Evolutionary conservation across 2,329 filamentous ascomycete species (phyloP).

Genomic region (Celoporthe dispersa): DNA sequence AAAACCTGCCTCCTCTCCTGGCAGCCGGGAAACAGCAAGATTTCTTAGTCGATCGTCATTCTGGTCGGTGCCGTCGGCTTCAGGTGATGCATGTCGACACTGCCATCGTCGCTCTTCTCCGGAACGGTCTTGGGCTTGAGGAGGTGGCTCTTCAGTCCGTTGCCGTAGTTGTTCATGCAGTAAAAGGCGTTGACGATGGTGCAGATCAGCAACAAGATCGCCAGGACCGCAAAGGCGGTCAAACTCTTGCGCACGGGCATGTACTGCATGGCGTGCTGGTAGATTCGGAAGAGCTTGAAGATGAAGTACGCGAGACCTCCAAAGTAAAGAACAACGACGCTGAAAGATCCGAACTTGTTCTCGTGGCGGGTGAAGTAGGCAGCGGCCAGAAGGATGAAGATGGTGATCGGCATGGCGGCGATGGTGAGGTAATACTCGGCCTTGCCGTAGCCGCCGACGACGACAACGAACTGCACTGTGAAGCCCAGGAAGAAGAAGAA

Average conservation of each 20-base stretch:
- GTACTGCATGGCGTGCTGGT: slow-evolving; percentile 71
- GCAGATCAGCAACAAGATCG: slow-evolving; percentile 82
- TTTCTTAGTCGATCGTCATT: slow-evolving; percentile 64
- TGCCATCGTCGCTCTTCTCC: slow-evolving; percentile 61
- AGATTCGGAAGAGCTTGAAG: slow-evolving; percentile 98
- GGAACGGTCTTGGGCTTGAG: slow-evolving; percentile 54
- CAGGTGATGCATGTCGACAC: slow-evolving; percentile 60
- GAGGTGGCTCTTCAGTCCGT: slow-evolving; percentile 87
- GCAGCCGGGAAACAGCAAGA: neutral
- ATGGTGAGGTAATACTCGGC: slow-evolving; percentile 86
- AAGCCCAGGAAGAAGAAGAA: slow-evolving; percentile 99
- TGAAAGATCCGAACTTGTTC: slow-evolving; percentile 75
- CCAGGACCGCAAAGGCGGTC: slow-evolving; percentile 92
- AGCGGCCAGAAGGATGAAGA: slow-evolving; percentile 82
- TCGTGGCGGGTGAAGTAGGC: slow-evolving; percentile 86
- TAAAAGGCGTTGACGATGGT: slow-evolving; percentile 87
- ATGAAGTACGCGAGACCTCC: slow-evolving; percentile 92
- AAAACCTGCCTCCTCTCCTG: neutral
- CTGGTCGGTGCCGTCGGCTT: slow-evolving; percentile 59
- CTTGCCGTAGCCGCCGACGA: slow-evolving; percentile 72
- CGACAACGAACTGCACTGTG: slow-evolving; percentile 95
- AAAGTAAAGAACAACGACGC: slow-evolving; percentile 83
- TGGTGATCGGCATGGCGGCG: slow-evolving; percentile 87
- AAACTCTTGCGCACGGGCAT: slow-evolving; percentile 79
- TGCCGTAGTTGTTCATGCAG: slow-evolving; percentile 89